phyloP scores from a whole-genome alignment of 306 rosid genomes.

The Vicia villosa region DNA sequence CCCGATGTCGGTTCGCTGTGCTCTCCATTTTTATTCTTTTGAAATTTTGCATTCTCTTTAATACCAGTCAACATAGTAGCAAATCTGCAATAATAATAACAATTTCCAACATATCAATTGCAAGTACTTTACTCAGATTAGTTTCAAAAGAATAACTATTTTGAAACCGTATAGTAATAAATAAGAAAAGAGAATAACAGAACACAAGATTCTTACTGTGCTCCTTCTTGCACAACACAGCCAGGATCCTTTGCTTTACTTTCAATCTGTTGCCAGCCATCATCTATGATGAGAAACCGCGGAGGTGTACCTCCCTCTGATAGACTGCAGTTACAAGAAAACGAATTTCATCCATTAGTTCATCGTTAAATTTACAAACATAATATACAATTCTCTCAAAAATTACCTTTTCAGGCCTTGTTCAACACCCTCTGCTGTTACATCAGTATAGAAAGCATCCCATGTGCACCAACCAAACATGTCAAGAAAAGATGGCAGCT shows the following conservation, averaged over 20 bases:
- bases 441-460: constrained; percentile 98
- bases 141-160: not conserved
- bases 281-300: constrained; percentile 85
- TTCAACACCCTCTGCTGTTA: constrained; percentile 92
- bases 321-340: constrained; percentile 59
- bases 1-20: constrained; percentile 60
- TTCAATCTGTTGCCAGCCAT: constrained; percentile 99
- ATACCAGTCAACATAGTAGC: constrained; percentile 88
- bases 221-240: constrained; percentile 85
- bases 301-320: constrained; percentile 89
- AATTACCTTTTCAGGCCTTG: constrained; percentile 84
- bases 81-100: constrained; percentile 57
- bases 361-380: constrained; percentile 1
- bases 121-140: constrained; percentile 8
- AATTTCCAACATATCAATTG: constrained; percentile 33
- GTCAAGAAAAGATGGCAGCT: constrained; percentile 86
- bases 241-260: constrained; percentile 56
- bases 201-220: constrained; percentile 69
- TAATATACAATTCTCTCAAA: not conserved
- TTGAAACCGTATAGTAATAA: not conserved
- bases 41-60: constrained; percentile 81
- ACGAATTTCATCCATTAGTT: constrained; percentile 35
- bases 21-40: constrained; percentile 65
- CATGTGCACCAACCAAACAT: constrained; percentile 99
- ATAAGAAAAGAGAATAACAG: not conserved